Percentiles rank a stretch among this genome's conserved stretches.
Conservation (phyloP, 2,329 filamentous ascomycete species). For the Hypomyces perniciosus region DNA sequence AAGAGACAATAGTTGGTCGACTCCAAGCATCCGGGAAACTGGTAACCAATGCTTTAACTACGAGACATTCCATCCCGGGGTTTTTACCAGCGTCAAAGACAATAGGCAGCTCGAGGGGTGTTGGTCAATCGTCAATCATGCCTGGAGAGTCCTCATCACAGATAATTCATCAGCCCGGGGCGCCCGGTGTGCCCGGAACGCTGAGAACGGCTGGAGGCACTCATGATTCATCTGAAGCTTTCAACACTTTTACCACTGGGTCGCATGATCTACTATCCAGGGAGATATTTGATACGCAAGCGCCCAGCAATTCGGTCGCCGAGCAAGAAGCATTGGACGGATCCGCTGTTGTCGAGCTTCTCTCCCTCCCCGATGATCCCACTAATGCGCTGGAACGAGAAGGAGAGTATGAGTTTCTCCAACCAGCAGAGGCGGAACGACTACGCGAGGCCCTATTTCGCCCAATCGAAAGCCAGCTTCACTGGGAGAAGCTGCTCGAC, state of each 20-base stretch:
- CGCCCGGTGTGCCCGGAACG: neutral
- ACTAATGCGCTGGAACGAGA: slow-evolving; percentile 19
- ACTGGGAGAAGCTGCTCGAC: slow-evolving; percentile 44
- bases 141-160: neutral
- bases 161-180: neutral
- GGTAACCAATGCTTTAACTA: slow-evolving; percentile 20
- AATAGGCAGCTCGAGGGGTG: neutral
- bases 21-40: slow-evolving; percentile 24
- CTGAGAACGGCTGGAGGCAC: neutral
- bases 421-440: slow-evolving; percentile 24
- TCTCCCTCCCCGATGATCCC: slow-evolving; percentile 24
- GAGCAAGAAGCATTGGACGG: slow-evolving; percentile 28
- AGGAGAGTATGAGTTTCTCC: slow-evolving; percentile 20
- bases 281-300: slow-evolving; percentile 16
- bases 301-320: slow-evolving; percentile 20
- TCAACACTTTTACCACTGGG: slow-evolving; percentile 3
- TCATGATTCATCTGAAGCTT: neutral
- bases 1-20: slow-evolving; percentile 17
- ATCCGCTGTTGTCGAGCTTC: slow-evolving; percentile 30
- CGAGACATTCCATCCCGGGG: slow-evolving; percentile 8
- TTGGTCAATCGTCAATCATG: neutral
- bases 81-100: neutral
- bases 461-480: slow-evolving; percentile 5
- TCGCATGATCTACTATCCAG: neutral
- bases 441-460: slow-evolving; percentile 36